A percentile compares a stretch with the other conserved stretches of the same genome.
Evolutionary conservation across 495 filamentous ascomycete genomes (phyloP).

Genomic region (Sporormia fimetaria): DNA sequence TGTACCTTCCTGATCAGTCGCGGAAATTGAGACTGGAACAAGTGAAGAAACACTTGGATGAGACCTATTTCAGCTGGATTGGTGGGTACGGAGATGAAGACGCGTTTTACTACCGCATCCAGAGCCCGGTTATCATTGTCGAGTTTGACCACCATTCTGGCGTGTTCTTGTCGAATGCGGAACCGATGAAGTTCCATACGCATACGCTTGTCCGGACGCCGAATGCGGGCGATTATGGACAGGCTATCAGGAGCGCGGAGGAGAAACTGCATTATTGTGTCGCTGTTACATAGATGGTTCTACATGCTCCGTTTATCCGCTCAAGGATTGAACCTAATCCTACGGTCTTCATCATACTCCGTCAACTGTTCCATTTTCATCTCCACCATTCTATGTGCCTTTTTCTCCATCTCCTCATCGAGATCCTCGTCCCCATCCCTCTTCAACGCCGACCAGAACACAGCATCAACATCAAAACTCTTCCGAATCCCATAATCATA

Average conservation of each 20-base stretch:
- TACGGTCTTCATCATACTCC: slow-evolving; percentile 15
- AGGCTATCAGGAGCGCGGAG: slow-evolving; percentile 34
- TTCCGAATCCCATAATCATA: slow-evolving; percentile 24
- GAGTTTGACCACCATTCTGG: slow-evolving; percentile 77
- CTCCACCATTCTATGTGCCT: slow-evolving; percentile 25
- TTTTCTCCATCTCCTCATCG: slow-evolving; percentile 29
- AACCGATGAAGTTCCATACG: slow-evolving; percentile 66
- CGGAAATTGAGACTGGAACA: slow-evolving; percentile 42
- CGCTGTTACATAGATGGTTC: too few relatives aligned
- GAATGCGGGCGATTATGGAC: slow-evolving; percentile 65
- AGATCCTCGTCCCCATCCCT: slow-evolving; percentile 27
- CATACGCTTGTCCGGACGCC: slow-evolving; percentile 60
- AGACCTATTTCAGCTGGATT: slow-evolving; percentile 71
- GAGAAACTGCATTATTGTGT: too few relatives aligned
- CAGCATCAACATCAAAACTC: slow-evolving; percentile 35
- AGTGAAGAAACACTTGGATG: slow-evolving; percentile 41
- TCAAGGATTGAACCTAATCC: slow-evolving; percentile 6
- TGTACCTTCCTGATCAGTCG: slow-evolving; percentile 48
- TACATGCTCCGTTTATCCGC: too few relatives aligned
- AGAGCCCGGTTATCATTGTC: slow-evolving; percentile 57
- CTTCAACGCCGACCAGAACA: slow-evolving; percentile 36
- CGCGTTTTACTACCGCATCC: slow-evolving; percentile 65
- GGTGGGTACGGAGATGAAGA: slow-evolving; percentile 53
- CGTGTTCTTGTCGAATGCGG: slow-evolving; percentile 60
- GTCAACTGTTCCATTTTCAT: slow-evolving; percentile 16